A percentile compares a stretch with the other conserved stretches of the same genome.
phyloP scores from a whole-genome alignment of 257 asterid species.

The Ocimum tenuiflorum region DNA sequence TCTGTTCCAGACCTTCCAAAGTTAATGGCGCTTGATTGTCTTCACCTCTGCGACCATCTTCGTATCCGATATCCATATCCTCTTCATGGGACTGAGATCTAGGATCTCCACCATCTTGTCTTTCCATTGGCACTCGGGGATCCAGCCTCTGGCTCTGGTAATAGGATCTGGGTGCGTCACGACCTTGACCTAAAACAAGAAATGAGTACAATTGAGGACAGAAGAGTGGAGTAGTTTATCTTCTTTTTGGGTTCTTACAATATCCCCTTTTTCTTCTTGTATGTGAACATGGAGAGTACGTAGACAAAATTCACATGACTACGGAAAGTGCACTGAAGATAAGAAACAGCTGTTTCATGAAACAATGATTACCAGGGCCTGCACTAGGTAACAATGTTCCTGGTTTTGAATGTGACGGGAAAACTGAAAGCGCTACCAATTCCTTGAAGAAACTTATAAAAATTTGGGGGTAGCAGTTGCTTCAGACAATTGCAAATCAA shows the following conservation, averaged over 20 bases:
- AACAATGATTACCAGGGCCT: not conserved
- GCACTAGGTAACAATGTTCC: not conserved
- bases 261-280: not conserved
- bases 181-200: slow-evolving; percentile 54
- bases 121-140: slow-evolving; percentile 48
- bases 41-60: slow-evolving; percentile 23
- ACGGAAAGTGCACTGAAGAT: not conserved
- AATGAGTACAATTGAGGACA: slow-evolving; percentile 11
- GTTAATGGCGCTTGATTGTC: slow-evolving; percentile 17
- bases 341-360: not conserved
- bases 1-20: slow-evolving; percentile 80
- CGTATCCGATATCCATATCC: slow-evolving; percentile 73
- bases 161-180: slow-evolving; percentile 63
- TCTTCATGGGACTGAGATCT: slow-evolving; percentile 64
- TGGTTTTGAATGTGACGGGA: not conserved
- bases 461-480: not conserved
- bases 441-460: not conserved
- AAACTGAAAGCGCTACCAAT: not conserved
- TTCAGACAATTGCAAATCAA: not conserved
- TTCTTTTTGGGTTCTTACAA: not conserved
- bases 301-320: not conserved
- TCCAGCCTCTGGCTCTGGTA: slow-evolving; percentile 75
- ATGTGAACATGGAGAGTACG: not conserved
- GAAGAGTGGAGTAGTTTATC: not conserved
- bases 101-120: slow-evolving; percentile 64